Conservation (phyloP, 768 basidiomycete species). For the Tephrocybe sp. region DNA sequence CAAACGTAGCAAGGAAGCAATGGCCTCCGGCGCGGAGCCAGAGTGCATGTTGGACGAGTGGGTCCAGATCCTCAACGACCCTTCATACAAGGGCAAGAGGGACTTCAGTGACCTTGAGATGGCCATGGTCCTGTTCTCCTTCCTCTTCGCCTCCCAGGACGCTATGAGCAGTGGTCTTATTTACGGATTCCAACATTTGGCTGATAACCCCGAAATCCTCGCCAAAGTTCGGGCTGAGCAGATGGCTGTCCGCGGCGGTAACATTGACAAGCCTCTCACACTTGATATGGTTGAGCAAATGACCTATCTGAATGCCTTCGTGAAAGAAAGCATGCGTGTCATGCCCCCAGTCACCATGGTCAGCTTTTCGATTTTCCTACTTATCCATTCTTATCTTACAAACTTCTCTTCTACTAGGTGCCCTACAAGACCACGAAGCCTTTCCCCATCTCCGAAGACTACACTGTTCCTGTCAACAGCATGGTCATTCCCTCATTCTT, state of each 20-base stretch:
- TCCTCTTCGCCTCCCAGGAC: conserved; percentile 96
- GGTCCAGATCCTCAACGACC: conserved; percentile 72
- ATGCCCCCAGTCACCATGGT: conserved; percentile 98
- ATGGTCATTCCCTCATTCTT: conserved; percentile 97
- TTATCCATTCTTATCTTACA: not conserved
- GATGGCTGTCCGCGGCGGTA: conserved; percentile 74
- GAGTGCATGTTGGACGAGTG: conserved; percentile 93
- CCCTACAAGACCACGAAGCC: conserved; percentile 89
- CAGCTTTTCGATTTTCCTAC: conserved; percentile 14
- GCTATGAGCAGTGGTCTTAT: conserved; percentile 98
- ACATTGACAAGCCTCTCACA: conserved; percentile 74
- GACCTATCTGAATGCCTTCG: conserved; percentile 89
- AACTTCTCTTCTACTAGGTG: conserved; percentile 49
- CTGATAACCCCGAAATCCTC: conserved; percentile 87
- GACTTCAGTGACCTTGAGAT: conserved; percentile 95
- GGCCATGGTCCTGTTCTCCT: conserved; percentile 95
- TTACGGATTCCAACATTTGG: conserved; percentile 94
- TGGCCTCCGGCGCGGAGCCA: conserved; percentile 79
- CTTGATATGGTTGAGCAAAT: conserved; percentile 90
- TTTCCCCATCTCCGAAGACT: conserved; percentile 90
- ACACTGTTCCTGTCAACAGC: conserved; percentile 86
- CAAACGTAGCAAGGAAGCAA: conserved; percentile 71
- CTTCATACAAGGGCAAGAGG: conserved; percentile 68
- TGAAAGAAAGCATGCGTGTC: conserved; percentile 90
- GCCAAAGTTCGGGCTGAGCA: conserved; percentile 92